Conservation (phyloP, 139 green algal genomes). For the Asterochloris erici region DNA sequence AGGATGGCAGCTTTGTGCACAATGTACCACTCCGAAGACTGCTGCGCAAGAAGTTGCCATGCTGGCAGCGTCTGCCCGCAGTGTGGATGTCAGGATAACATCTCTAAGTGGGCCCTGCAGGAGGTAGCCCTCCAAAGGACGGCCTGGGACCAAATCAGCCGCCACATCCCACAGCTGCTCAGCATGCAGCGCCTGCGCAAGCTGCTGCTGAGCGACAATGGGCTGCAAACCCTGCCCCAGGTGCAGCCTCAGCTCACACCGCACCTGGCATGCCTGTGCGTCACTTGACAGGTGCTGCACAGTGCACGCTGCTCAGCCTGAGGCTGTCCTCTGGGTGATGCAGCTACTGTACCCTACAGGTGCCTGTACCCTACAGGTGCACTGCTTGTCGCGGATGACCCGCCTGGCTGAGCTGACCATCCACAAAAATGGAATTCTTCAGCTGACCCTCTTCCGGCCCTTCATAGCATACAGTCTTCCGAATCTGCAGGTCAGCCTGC, state of each 20-base stretch:
- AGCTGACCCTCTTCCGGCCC: constrained; percentile 3
- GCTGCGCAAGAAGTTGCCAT: neutral
- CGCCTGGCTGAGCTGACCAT: neutral
- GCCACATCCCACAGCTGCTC: neutral
- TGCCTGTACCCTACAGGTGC: constrained; percentile 1
- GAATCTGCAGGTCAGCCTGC: neutral
- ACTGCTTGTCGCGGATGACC: neutral
- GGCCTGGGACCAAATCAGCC: neutral
- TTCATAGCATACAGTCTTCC: constrained; percentile 8
- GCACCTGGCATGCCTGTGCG: neutral
- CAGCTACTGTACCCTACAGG: neutral
- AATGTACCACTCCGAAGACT: neutral
- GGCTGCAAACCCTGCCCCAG: constrained; percentile 3
- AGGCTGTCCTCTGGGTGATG: neutral
- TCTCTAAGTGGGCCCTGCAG: neutral
- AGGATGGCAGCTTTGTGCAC: no score
- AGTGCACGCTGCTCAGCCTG: neutral
- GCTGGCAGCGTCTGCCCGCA: neutral
- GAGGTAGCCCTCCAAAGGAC: neutral
- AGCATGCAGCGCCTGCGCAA: neutral
- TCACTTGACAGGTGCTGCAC: neutral
- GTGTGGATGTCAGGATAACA: neutral
- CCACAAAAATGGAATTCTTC: constrained; percentile 3
- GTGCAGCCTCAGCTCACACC: neutral
- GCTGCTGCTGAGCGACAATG: constrained; percentile 14